These are phyloP conservation scores for Cucumis hystrix DNA, from an alignment of 306 rosid species.

Conservation along the genomic window DNA sequence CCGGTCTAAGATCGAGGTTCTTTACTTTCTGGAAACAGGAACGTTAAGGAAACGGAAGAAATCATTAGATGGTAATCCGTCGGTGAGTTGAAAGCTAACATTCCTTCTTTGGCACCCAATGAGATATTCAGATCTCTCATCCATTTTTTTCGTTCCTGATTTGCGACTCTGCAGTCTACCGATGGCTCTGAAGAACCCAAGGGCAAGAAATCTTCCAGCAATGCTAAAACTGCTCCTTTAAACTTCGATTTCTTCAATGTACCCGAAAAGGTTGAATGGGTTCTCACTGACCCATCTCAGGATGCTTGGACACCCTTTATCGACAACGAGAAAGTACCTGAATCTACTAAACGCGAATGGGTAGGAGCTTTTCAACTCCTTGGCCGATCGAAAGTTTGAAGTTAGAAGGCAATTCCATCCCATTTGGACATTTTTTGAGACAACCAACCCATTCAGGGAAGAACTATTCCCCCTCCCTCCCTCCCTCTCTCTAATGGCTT, in stretches of 20 bases:
- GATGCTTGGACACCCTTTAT: conserved; percentile 39
- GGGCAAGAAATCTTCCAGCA: conserved; percentile 17
- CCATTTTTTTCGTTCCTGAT: neutral
- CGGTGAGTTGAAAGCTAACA: conserved; percentile 18
- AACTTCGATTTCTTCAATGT: conserved; percentile 30
- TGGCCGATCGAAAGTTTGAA: neutral
- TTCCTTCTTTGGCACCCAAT: neutral
- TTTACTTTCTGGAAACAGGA: conserved; percentile 41
- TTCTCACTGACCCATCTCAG: conserved; percentile 26
- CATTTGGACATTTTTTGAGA: neutral
- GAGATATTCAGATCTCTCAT: neutral
- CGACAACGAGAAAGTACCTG: conserved; percentile 19
- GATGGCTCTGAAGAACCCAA: conserved; percentile 17
- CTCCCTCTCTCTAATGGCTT: conserved; percentile 1
- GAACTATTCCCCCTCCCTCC: neutral
- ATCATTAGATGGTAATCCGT: conserved; percentile 6
- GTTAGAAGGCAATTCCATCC: neutral
- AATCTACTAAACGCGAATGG: conserved; percentile 28
- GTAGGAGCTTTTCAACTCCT: conserved; percentile 23
- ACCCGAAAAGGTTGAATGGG: conserved; percentile 44
- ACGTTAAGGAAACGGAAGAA: conserved; percentile 18
- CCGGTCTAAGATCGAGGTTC: conserved; percentile 48
- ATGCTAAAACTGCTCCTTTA: conserved; percentile 8
- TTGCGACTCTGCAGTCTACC: conserved; percentile 8
- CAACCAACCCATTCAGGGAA: neutral